A percentile compares a stretch with the other conserved stretches of the same genome.
These are phyloP conservation scores for Teratosphaeria gauchensis DNA, from an alignment of 2,329 filamentous ascomycete species.

Conservation along the genomic window DNA sequence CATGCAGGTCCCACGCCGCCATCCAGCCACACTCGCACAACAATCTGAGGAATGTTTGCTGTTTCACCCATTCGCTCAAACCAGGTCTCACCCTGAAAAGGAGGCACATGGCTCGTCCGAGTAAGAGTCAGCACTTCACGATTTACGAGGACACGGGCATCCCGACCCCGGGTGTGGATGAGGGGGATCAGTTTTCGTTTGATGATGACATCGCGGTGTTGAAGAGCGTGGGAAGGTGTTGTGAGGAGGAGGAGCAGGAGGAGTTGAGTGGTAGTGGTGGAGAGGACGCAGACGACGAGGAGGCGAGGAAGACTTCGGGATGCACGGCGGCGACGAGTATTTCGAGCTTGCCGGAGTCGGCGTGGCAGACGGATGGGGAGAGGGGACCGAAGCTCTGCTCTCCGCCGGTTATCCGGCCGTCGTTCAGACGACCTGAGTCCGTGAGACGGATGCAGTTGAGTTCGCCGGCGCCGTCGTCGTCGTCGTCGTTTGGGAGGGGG, in stretches of 20 bases:
- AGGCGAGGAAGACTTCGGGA: conserved; percentile 12
- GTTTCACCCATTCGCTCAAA: neutral
- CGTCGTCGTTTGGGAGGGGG: conserved; percentile 34
- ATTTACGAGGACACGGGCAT: conserved; percentile 10
- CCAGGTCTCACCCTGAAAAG: neutral
- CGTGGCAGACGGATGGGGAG: conserved; percentile 19
- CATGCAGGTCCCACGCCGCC: neutral
- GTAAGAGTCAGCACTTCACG: conserved; percentile 8
- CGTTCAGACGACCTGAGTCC: conserved; percentile 60
- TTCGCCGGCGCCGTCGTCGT: conserved; percentile 45
- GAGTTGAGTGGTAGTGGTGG: neutral
- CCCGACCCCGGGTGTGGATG: conserved; percentile 5
- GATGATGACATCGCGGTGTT: neutral
- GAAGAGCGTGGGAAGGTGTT: neutral
- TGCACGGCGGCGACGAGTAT: conserved; percentile 21
- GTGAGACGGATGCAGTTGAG: conserved; percentile 64
- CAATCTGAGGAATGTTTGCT: neutral
- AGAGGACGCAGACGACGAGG: neutral
- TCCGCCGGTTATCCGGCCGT: conserved; percentile 47
- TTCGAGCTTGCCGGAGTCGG: conserved; percentile 24
- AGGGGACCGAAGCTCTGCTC: conserved; percentile 35
- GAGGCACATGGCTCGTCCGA: conserved; percentile 9
- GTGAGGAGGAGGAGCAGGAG: neutral
- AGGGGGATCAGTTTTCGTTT: neutral
- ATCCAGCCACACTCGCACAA: neutral